Percentiles rank a stretch among this genome's conserved stretches.
These are phyloP conservation scores for Pythium plurisporium DNA, from an alignment of 352 stramenopile genomes.

Conservation along the genomic window DNA sequence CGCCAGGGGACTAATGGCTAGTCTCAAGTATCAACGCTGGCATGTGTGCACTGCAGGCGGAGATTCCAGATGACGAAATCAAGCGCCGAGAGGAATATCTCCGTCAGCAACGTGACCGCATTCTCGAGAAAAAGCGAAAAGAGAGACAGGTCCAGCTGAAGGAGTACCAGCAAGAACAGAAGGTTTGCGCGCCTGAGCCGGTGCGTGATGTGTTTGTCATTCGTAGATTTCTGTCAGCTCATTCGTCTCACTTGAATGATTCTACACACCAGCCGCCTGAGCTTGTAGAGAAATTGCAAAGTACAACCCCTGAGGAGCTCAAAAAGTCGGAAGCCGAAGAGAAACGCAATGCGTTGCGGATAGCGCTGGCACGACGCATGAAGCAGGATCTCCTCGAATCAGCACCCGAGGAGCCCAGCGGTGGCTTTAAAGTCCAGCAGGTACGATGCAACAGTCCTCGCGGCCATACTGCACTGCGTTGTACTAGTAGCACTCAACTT, in stretches of 20 bases:
- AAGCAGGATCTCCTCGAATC: constrained; percentile 72
- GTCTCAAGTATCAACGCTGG: neutral
- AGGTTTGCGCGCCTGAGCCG: constrained; percentile 50
- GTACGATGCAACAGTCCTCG: too few species aligned
- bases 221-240: too few species aligned
- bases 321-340: constrained; percentile 69
- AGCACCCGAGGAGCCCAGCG: constrained; percentile 9
- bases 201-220: too few species aligned
- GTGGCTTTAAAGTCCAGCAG: constrained; percentile 55
- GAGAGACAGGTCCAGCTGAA: constrained; percentile 69
- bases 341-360: constrained; percentile 58
- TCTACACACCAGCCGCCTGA: constrained; percentile 44
- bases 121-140: constrained; percentile 81
- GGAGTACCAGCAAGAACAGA: constrained; percentile 71
- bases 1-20: neutral
- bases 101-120: constrained; percentile 63
- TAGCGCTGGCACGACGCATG: constrained; percentile 71
- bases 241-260: too few species aligned
- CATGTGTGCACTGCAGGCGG: constrained; percentile 24
- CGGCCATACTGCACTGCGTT: too few species aligned
- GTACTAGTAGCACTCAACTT: too few species aligned
- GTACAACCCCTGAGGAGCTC: constrained; percentile 42
- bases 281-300: constrained; percentile 65
- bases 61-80: constrained; percentile 66
- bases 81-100: constrained; percentile 76